A percentile compares a stretch with the other conserved stretches of the same genome.
These are phyloP conservation scores for Backusella sp. DNA, from an alignment of 192 early-diverging fungal species.

Conservation along the genomic window DNA sequence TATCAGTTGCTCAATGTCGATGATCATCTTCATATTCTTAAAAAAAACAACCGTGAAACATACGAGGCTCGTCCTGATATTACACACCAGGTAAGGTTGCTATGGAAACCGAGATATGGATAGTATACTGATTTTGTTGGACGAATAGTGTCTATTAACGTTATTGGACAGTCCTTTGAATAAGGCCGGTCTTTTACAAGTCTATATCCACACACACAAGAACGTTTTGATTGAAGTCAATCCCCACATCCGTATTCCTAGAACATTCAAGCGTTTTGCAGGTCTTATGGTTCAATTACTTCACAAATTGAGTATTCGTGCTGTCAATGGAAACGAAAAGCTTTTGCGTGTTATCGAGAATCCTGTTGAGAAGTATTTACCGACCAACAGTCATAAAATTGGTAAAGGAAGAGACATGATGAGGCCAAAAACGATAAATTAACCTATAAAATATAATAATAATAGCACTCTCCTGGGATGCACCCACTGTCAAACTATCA, in stretches of 20 bases:
- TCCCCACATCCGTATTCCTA: constrained; percentile 97
- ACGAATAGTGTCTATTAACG: constrained; percentile 81
- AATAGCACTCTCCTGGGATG: constrained; percentile 84
- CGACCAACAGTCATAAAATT: constrained; percentile 83
- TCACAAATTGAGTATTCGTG: constrained; percentile 94
- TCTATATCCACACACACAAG: constrained; percentile 94
- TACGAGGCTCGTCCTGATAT: constrained; percentile 91
- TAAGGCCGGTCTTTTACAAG: constrained; percentile 97
- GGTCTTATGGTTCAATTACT: constrained; percentile 98
- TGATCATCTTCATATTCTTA: constrained; percentile 89
- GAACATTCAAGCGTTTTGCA: constrained; percentile 98
- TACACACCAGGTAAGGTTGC: constrained; percentile 79
- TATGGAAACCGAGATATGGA: not conserved
- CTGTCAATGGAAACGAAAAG: constrained; percentile 89
- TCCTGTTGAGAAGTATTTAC: constrained; percentile 95
- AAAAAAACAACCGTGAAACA: constrained; percentile 76
- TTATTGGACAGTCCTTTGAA: constrained; percentile 97
- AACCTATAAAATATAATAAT: not conserved
- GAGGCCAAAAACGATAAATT: not conserved
- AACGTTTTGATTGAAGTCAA: constrained; percentile 98
- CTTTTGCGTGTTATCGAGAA: constrained; percentile 97
- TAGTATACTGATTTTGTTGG: not conserved
- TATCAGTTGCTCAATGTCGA: constrained; percentile 96
- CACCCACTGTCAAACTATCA: constrained; percentile 75
- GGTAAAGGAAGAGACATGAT: constrained; percentile 45